Percentiles rank a stretch among this genome's conserved stretches.
These are phyloP conservation scores for Fusarium sp. DNA, from an alignment of 2,329 filamentous ascomycete genomes.

Conservation along the genomic window DNA sequence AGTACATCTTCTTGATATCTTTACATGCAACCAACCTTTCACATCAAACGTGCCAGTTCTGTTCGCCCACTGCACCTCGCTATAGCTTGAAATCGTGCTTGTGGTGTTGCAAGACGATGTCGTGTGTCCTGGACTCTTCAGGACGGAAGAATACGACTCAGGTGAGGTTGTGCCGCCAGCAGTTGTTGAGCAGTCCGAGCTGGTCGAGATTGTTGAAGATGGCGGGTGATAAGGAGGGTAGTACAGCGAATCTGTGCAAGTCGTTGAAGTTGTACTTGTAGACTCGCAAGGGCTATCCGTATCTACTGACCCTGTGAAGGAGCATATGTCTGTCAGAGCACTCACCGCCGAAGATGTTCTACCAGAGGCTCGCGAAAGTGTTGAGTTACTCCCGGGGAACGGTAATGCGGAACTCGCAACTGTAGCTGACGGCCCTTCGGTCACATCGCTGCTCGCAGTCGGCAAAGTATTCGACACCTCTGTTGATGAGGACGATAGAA, in stretches of 20 bases:
- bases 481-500: slow-evolving; percentile 3
- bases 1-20: slow-evolving; percentile 7
- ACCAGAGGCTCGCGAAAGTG: slow-evolving; percentile 17
- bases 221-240: slow-evolving; percentile 2
- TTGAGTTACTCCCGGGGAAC: slow-evolving; percentile 31
- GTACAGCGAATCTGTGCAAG: slow-evolving; percentile 23
- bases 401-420: slow-evolving; percentile 16
- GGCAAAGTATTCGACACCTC: slow-evolving; percentile 4
- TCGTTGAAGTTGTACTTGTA: slow-evolving; percentile 25
- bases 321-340: slow-evolving; percentile 17
- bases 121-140: slow-evolving; percentile 11
- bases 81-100: slow-evolving; percentile 25
- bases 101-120: slow-evolving; percentile 43
- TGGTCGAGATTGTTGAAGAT: slow-evolving; percentile 6
- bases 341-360: slow-evolving; percentile 14
- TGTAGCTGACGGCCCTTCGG: slow-evolving; percentile 22
- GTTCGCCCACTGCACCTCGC: slow-evolving; percentile 33
- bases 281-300: slow-evolving; percentile 26
- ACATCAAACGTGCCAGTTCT: slow-evolving; percentile 21
- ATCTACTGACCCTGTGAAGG: slow-evolving; percentile 7
- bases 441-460: slow-evolving; percentile 9
- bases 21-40: slow-evolving; percentile 26
- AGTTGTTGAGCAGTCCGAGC: slow-evolving; percentile 27
- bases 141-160: slow-evolving; percentile 21
- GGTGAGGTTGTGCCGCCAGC: slow-evolving; percentile 3